Evolutionary conservation across 1,139 yeast genomes (phyloP), one percentile per base, ranked within the genome.

Genomic region (Blastobotrys elegans): DNA sequence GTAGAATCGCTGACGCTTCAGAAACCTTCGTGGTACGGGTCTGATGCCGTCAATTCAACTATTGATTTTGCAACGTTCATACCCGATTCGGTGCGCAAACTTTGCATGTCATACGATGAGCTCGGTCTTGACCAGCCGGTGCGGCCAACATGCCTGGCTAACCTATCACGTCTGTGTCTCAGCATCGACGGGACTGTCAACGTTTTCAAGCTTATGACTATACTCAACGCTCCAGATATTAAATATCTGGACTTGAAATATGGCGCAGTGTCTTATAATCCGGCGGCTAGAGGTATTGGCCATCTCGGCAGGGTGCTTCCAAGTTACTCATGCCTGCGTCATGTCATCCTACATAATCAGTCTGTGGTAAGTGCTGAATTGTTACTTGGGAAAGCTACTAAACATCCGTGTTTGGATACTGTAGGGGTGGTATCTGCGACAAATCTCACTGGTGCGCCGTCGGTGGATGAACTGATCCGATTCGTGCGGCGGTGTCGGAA

Each of bases 361-460:
- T 24, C 27, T 24, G 27, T 10, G 27, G 27, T 24, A 5, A 24
- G 27, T n/a, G 24, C 11, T 2, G 38, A 34, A 18, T 4, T 13
- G 24, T 16, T 34, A 18, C 10, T 34, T 3, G 2, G 8, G 2
- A 34, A 34, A 18, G 4, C 24, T 2, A 8, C 38, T 3, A 34
- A 16, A 14, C 27, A 24, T 24, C 10, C 38, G 3, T 5, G 18
- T 2, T 14, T 41, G 13, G 20, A 31, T 10, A 24, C 38, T 11
- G 4, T 41, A 13, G 32, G 17, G 8, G 21, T 41, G 11, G 8
- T 41, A 22, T 27, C 29, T 8, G 44, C 44, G 3, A 32, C 26
- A 5, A 13, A 32, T 21, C n/a, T 41, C 16, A 41, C 44, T 24
- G 44, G 44, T 3, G 31, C 44, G 32, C 44, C 44, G n/a, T 18